These are phyloP conservation scores for Comarum palustre DNA, from an alignment of 306 rosid genomes.

Conservation along the genomic window DNA sequence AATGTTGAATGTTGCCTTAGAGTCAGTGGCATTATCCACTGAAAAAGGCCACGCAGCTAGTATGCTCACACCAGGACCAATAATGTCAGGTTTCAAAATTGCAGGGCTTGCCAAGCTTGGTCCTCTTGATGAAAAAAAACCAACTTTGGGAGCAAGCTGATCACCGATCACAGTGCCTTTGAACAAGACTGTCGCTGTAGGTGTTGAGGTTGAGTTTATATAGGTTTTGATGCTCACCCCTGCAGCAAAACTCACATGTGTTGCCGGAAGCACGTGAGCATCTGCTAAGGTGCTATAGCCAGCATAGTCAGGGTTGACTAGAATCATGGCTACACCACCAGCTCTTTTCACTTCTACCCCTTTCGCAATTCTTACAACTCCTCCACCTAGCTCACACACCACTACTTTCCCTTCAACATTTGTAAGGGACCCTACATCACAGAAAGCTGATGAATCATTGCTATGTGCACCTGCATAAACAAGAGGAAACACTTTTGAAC, in stretches of 20 bases:
- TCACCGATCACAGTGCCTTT: conserved; percentile 52
- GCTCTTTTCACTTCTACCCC: conserved; percentile 36
- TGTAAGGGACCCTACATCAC: background rate
- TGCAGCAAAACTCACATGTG: conserved; percentile 35
- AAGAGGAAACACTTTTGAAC: conserved; percentile 28
- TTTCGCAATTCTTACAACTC: background rate
- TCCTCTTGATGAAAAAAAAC: conserved; percentile 53
- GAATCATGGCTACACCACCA: conserved; percentile 52
- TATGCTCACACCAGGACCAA: conserved; percentile 55
- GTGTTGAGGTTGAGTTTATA: conserved; percentile 32
- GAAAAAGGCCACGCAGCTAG: conserved; percentile 52
- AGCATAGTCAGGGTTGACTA: background rate
- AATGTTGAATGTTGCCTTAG: conserved; percentile 19
- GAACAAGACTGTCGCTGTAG: conserved; percentile 44
- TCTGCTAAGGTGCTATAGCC: conserved; percentile 33
- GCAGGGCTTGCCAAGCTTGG: conserved; percentile 40
- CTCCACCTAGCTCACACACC: conserved; percentile 42
- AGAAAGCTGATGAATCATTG: background rate
- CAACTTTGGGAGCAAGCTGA: conserved; percentile 33
- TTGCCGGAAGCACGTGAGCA: conserved; percentile 42
- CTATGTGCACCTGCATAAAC: conserved; percentile 39
- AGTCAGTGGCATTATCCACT: conserved; percentile 26
- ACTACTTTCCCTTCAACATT: conserved; percentile 43
- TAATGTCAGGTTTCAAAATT: conserved; percentile 53
- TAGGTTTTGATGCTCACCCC: conserved; percentile 38